Conservation (phyloP, 1,284 basidiomycete species). For the Acaromyces ingoldii region DNA sequence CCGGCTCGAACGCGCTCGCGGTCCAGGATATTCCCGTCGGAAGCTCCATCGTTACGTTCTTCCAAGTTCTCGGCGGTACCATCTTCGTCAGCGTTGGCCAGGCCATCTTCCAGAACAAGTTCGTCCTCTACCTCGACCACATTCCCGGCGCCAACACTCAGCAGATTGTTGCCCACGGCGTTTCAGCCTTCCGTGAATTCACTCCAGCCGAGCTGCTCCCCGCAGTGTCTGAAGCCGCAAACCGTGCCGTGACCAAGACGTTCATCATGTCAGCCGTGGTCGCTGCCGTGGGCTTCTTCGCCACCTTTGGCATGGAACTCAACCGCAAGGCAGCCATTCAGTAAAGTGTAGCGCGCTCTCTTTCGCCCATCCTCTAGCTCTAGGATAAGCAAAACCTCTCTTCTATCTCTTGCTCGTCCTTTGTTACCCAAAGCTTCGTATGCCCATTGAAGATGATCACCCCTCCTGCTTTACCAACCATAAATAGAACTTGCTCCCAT, state of each 20-base stretch:
- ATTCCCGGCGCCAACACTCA: conserved; percentile 16
- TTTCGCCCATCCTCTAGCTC: too few species aligned
- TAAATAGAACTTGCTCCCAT: too few species aligned
- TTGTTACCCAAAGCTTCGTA: too few species aligned
- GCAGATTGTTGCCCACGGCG: conserved; percentile 18
- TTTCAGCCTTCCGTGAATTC: conserved; percentile 20
- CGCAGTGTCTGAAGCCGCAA: conserved; percentile 16
- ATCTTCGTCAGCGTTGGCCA: conserved; percentile 24
- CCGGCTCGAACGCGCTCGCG: conserved; percentile 17
- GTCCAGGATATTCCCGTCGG: conserved; percentile 24
- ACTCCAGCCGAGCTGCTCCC: conserved; percentile 14
- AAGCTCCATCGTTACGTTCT: conserved; percentile 27
- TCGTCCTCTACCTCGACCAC: conserved; percentile 12
- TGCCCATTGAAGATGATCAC: too few species aligned
- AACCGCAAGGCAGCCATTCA: conserved; percentile 8
- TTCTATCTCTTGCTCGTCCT: too few species aligned
- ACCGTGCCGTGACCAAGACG: conserved; percentile 20
- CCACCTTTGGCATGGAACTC: conserved; percentile 27
- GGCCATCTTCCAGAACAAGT: conserved; percentile 30
- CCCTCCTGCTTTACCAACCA: too few species aligned
- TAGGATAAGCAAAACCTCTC: too few species aligned
- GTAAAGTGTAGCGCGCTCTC: too few species aligned
- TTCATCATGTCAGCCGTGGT: conserved; percentile 17
- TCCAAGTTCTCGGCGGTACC: conserved; percentile 26
- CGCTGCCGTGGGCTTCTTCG: conserved; percentile 17